phyloP scores from a whole-genome alignment of 441 rosid species.

The Francoa sonchifolia region DNA sequence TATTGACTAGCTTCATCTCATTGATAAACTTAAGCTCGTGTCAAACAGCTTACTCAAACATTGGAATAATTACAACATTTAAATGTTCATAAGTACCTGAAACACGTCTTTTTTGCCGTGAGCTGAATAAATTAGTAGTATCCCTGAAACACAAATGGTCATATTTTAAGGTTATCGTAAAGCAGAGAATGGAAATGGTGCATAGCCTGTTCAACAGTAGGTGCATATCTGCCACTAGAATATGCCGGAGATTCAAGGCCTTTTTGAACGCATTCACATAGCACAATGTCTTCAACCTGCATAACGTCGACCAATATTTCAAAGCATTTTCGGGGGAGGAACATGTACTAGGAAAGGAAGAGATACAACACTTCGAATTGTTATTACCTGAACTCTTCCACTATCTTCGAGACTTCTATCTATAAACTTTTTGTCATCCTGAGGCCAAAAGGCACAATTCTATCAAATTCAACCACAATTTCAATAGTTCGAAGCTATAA shows the following conservation, averaged over 20 bases:
- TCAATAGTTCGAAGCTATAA: no score
- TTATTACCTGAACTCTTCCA: constrained; percentile 57
- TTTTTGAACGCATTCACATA: constrained; percentile 74
- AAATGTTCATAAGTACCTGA: no score
- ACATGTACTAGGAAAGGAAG: neutral
- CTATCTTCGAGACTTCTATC: constrained; percentile 60
- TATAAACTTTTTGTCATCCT: constrained; percentile 56
- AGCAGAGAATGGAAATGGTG: constrained; percentile 66
- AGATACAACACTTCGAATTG: neutral
- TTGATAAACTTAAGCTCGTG: no score
- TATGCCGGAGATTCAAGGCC: constrained; percentile 72
- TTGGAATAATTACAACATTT: no score
- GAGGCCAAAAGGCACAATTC: no score
- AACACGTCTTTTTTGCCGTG: no score
- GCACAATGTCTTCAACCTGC: constrained; percentile 65
- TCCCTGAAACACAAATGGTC: neutral
- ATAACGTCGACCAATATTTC: neutral
- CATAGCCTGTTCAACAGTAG: constrained; percentile 59
- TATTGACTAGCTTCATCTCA: no score
- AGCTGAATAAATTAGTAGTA: no score
- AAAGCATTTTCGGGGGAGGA: neutral
- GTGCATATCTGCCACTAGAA: constrained; percentile 54
- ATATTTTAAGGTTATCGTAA: constrained; percentile 25
- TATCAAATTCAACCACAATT: no score
- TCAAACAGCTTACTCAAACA: no score